Evolutionary conservation across 2,329 filamentous ascomycete species (phyloP), one percentile per base, ranked within the genome.

Genomic region (Fusarium keratoplasticum): DNA sequence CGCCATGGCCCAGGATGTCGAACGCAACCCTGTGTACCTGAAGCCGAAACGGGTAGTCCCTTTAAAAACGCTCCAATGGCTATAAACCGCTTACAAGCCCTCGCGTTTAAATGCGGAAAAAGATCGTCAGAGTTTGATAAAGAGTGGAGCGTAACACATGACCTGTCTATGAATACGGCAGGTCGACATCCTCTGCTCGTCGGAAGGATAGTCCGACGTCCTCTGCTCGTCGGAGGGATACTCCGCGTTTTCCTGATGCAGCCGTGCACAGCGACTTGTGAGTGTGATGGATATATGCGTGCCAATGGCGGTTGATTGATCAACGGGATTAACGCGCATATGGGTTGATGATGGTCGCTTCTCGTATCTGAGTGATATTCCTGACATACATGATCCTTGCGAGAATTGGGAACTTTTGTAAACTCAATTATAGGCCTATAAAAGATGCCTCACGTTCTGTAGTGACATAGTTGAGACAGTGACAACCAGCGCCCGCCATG

Each of bases 11-110:
- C 10, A 35, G 36, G 47, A 42, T 57, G 18, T 27, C 9, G 5
- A 35, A 8, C 13, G 4, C 18, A 52, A 31, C 42, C 29, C 44
- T 27, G 31, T 50, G 25, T n/a, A 25, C 65, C 27, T 57, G 36
- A 58, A 33, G 31, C 47, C 31, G 36, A 50, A 57, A 40, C 25
- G 65, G 60, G 36, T 29, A 38, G 14, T 57, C 27, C 4, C 9
- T n/a, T 63, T 40, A 66, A 36, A 64, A 50, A 50, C 60, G 60
- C 65, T 40, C 65, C 65, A 67, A 64, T 67, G n/a, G 29, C 8
- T 29, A 14, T 40, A 25, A 38, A 16, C 61, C 20, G 18, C 31
- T 27, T 40, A 16, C 4, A 60, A 4, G 14, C 50, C 58, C 22
- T 31, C 33, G 10, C 18, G 54, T 52, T 55, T 59, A 57, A 52